Evolutionary conservation across 169 alveolate species (phyloP).

Genomic region (Babesia microti): DNA sequence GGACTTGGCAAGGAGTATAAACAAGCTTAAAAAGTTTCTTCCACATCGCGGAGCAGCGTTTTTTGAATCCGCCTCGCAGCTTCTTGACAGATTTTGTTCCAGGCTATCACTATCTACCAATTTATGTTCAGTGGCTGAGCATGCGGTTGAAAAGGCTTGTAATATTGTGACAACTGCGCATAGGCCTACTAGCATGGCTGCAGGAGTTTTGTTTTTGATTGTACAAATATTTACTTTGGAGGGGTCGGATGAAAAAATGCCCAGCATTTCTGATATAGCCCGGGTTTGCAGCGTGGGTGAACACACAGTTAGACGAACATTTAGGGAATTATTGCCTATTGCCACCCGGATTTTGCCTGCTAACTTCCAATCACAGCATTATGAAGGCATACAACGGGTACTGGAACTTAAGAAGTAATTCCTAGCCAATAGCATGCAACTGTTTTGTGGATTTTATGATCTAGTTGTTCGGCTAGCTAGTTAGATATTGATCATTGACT

Average conservation of each 20-base stretch:
- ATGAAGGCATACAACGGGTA: no score
- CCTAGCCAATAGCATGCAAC: no score
- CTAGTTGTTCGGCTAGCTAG: no score
- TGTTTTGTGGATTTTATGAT: no score
- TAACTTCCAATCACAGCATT: no score
- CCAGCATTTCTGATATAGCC: constrained; percentile 35
- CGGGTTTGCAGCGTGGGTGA: constrained; percentile 53
- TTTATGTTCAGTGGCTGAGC: constrained; percentile 55
- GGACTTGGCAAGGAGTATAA: constrained; percentile 75
- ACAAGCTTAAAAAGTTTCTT: constrained; percentile 64
- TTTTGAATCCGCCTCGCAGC: constrained; percentile 61
- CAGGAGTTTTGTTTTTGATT: constrained; percentile 63
- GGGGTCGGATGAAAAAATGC: constrained; percentile 10
- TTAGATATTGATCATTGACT: no score
- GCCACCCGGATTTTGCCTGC: constrained; percentile 45
- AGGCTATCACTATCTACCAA: constrained; percentile 47
- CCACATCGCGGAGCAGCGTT: constrained; percentile 64
- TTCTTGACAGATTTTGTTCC: constrained; percentile 61
- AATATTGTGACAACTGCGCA: constrained; percentile 57
- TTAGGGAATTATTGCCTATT: constrained; percentile 42
- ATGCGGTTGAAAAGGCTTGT: constrained; percentile 59
- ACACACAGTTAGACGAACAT: constrained; percentile 46
- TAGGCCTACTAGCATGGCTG: constrained; percentile 69
- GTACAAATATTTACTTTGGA: constrained; percentile 25
- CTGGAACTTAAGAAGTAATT: no score